phyloP scores from a whole-genome alignment of 768 basidiomycete species.

The Tulasnella calospora region DNA sequence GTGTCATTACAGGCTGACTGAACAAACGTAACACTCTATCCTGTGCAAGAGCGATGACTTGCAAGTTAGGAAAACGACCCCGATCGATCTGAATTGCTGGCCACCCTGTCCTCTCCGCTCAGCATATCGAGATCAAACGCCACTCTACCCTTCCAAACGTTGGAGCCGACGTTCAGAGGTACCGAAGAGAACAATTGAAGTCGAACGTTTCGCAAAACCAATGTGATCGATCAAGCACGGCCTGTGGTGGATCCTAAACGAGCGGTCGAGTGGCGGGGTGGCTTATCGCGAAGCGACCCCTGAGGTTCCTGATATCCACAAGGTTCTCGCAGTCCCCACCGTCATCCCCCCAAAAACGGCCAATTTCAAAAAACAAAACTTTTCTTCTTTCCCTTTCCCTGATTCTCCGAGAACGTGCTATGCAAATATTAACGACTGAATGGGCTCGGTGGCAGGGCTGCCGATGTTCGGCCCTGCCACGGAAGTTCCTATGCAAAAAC shows the following conservation, averaged over 20 bases:
- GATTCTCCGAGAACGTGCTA: constrained; percentile 3
- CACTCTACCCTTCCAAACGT: background rate
- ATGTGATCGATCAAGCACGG: background rate
- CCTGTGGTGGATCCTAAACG: background rate
- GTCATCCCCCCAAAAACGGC: background rate
- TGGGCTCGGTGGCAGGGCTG: background rate
- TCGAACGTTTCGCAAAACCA: background rate
- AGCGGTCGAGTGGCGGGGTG: background rate
- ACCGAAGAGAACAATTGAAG: no score
- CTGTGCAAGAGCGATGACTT: background rate
- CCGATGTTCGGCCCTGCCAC: background rate
- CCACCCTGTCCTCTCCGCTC: background rate
- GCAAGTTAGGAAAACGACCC: background rate
- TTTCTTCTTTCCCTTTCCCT: background rate
- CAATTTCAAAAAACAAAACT: background rate
- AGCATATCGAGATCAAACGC: background rate
- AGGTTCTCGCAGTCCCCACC: background rate
- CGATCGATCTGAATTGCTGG: background rate
- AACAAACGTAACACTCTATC: background rate
- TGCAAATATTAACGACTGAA: background rate
- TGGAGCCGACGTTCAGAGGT: background rate
- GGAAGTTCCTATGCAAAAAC: background rate
- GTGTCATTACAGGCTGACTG: background rate
- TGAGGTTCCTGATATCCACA: background rate
- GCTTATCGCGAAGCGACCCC: background rate